These are phyloP conservation scores for Termitomyces sp. DNA, from an alignment of 768 basidiomycete species.

Conservation along the genomic window DNA sequence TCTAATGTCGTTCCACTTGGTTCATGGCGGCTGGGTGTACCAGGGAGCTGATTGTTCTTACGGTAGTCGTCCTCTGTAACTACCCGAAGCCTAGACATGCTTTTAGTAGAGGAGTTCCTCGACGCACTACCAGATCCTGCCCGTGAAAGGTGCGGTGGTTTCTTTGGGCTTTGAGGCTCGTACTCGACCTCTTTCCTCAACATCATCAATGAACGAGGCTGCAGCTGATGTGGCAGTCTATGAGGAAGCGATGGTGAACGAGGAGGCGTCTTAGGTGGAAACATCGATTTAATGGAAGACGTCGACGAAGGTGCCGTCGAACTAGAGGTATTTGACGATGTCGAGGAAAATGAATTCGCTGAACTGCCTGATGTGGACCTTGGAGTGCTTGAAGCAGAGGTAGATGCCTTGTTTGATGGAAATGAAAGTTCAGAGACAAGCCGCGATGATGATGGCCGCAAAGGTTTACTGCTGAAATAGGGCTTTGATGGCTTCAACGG, in stretches of 20 bases:
- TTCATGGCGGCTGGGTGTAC: slow-evolving; percentile 2
- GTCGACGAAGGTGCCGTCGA: slow-evolving; percentile 30
- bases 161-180: slow-evolving; percentile 67
- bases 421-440: slow-evolving; percentile 32
- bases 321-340: slow-evolving; percentile 36
- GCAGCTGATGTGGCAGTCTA: slow-evolving; percentile 21
- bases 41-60: slow-evolving; percentile 3
- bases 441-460: slow-evolving; percentile 32
- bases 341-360: slow-evolving; percentile 34
- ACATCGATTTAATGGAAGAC: slow-evolving; percentile 37
- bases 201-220: slow-evolving; percentile 55
- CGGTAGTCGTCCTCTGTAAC: slow-evolving; percentile 15
- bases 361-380: slow-evolving; percentile 40
- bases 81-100: slow-evolving; percentile 13
- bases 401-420: slow-evolving; percentile 7
- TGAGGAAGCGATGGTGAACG: slow-evolving; percentile 20
- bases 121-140: slow-evolving; percentile 13
- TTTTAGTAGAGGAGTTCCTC: slow-evolving; percentile 9
- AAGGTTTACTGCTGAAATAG: slow-evolving; percentile 29
- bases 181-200: slow-evolving; percentile 69
- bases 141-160: slow-evolving; percentile 19
- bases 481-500: slow-evolving; percentile 36
- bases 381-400: slow-evolving; percentile 23
- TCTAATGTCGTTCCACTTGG: slow-evolving; percentile 5
- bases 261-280: slow-evolving; percentile 20